Evolutionary conservation across 1,284 basidiomycete genomes (phyloP).

Genomic region (Heterobasidion irregulare): DNA sequence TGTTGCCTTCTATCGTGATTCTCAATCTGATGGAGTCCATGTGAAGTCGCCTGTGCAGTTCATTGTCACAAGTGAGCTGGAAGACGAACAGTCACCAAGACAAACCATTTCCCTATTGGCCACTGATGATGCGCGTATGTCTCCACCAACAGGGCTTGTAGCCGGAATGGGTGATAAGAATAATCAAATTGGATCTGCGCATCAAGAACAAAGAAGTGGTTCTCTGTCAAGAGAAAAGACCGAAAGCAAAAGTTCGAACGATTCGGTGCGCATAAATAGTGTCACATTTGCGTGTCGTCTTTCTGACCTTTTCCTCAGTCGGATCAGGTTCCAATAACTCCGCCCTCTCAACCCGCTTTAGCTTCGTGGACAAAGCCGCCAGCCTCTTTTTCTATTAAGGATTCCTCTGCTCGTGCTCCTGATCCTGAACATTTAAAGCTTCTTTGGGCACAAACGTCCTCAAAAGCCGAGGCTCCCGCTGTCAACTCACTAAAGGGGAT

Average conservation of each 20-base stretch:
- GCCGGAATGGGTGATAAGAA: no score
- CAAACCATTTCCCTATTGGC: no score
- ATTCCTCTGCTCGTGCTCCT: conserved; percentile 54
- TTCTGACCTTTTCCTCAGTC: conserved; percentile 20
- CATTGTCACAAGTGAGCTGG: conserved; percentile 70
- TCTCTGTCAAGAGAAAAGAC: neutral
- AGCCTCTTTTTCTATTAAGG: conserved; percentile 40
- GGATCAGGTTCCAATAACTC: conserved; percentile 38
- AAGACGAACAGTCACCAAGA: conserved; percentile 20
- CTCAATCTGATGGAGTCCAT: conserved; percentile 36
- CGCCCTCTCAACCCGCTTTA: conserved; percentile 27
- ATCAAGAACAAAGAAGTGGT: neutral
- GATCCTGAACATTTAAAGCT: conserved; percentile 76
- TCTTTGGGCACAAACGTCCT: conserved; percentile 73
- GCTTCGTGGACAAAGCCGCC: conserved; percentile 49
- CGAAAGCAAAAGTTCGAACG: conserved; percentile 33
- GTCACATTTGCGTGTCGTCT: neutral
- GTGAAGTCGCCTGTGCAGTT: conserved; percentile 51
- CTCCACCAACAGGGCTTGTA: no score
- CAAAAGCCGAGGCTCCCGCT: conserved; percentile 49
- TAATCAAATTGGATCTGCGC: neutral
- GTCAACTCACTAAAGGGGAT: conserved; percentile 77
- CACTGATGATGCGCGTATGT: no score
- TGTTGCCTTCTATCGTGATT: conserved; percentile 65
- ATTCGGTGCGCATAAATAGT: conserved; percentile 27